Evolutionary conservation across 306 rosid genomes (phyloP), one percentile per base, ranked within the genome.

Genomic region (Prosopis cineraria): DNA sequence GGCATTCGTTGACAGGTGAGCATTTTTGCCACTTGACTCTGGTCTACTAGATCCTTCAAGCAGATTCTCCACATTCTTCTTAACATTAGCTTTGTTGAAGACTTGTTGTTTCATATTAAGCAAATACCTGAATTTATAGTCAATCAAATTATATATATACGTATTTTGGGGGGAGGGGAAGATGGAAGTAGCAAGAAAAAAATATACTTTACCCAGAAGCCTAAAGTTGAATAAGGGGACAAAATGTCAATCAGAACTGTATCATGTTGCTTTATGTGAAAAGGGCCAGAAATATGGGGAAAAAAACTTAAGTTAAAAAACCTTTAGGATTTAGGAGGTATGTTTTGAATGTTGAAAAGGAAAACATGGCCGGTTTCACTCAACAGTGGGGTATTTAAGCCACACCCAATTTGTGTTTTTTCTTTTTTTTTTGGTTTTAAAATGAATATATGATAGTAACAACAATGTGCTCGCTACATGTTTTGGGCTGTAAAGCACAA

Each of bases 1-100:
- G 19, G 82, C 91, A 86, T 88, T 89, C 78, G 90, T 74, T 37
- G 83, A 70, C 72, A 16, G 82, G 17, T 78, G 16, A 22, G 16
- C 74, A 70, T 59, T 87, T 77, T 81, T 90, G 74, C 66, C 82
- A 73, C 79, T 80, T 36, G 75, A 72, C 77, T 78, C 90, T 11
- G 78, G 80, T 74, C 78, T 78, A 62, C 58, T 55, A 31, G 77
- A 76, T 52, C 64, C 89, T 55, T 76, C 81, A 24, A 68, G 20
- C 74, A 68, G 77, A 82, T 80, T 63, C 33, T 68, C 83, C 33
- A 56, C 58, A 84, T 76, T 82, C 68, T 71, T 79, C 77, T 69
- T 78, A 43, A 53, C 44, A 37, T 52, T 63, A 10, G 9, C 41
- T 41, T 65, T 13, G 68, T 78, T 79, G 65, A 50, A 53, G 52